Evolutionary conservation across 306 rosid genomes (phyloP).

Genomic region (Prunus dulcis): DNA sequence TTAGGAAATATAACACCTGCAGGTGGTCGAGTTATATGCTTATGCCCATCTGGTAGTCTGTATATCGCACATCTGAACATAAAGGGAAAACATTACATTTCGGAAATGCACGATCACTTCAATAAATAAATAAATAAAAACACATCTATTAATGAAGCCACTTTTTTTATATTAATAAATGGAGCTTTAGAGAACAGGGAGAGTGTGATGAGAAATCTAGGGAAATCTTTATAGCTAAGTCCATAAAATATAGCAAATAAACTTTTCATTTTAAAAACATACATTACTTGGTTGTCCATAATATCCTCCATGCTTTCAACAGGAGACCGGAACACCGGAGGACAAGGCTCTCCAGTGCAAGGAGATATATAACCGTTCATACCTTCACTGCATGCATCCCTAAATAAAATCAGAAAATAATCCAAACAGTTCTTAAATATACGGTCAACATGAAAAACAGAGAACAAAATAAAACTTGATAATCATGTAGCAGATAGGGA

Average conservation of each 20-base stretch:
- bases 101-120: constrained; percentile 6
- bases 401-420: constrained; percentile 63
- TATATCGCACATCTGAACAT: constrained; percentile 76
- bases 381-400: constrained; percentile 91
- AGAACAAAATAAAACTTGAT: not conserved
- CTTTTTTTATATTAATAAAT: not conserved
- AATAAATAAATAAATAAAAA: not conserved
- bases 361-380: constrained; percentile 94
- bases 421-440: constrained; percentile 34
- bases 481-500: not conserved
- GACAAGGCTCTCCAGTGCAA: constrained; percentile 93
- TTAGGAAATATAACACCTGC: constrained; percentile 66
- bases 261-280: constrained; percentile 25
- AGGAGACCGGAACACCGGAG: constrained; percentile 93
- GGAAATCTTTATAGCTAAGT: too few species aligned
- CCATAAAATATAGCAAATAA: not conserved
- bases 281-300: constrained; percentile 94
- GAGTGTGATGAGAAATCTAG: too few species aligned
- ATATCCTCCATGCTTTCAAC: constrained; percentile 82
- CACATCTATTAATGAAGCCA: not conserved
- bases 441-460: not conserved
- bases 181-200: not conserved
- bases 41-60: constrained; percentile 70
- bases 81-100: not conserved
- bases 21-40: constrained; percentile 73